Conservation (phyloP, 2,329 filamentous ascomycete species). For the Penicillium sp. region DNA sequence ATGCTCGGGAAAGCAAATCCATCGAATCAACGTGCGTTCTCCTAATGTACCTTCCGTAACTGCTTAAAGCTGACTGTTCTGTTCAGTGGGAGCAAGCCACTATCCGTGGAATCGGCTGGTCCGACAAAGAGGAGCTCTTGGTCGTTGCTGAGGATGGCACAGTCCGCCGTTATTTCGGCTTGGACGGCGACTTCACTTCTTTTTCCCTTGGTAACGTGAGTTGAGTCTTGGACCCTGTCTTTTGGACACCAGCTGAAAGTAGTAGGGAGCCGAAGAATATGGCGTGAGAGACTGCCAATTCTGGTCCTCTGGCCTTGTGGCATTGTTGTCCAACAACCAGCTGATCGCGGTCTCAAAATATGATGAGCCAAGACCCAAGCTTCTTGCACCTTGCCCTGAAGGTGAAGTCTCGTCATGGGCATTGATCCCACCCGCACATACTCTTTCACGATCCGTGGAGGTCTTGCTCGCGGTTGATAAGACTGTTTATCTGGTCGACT, state of each 20-base stretch:
- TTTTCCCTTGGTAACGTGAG: constrained; percentile 80
- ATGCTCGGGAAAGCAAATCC: constrained; percentile 83
- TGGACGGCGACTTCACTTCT: constrained; percentile 93
- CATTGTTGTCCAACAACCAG: constrained; percentile 82
- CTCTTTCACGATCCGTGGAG: constrained; percentile 89
- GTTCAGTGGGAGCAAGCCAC: constrained; percentile 80
- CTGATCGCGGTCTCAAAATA: constrained; percentile 87
- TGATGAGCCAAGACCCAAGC: constrained; percentile 82
- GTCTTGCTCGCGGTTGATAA: constrained; percentile 81
- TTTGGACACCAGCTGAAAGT: constrained; percentile 12
- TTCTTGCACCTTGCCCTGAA: constrained; percentile 73
- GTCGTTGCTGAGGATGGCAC: constrained; percentile 87
- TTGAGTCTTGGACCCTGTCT: no score
- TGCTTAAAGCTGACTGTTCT: background rate
- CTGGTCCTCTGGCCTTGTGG: constrained; percentile 90
- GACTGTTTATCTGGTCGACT: constrained; percentile 84
- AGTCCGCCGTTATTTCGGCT: constrained; percentile 83
- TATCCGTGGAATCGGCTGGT: constrained; percentile 91
- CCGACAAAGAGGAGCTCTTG: constrained; percentile 87
- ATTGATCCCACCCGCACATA: constrained; percentile 82
- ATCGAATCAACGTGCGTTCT: constrained; percentile 64
- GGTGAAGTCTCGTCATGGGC: constrained; percentile 85
- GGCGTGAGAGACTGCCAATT: constrained; percentile 89
- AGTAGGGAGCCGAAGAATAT: constrained; percentile 75
- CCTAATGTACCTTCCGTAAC: background rate